Conservation (phyloP, 805 yeast genomes). For the Myxozyma monticola region DNA sequence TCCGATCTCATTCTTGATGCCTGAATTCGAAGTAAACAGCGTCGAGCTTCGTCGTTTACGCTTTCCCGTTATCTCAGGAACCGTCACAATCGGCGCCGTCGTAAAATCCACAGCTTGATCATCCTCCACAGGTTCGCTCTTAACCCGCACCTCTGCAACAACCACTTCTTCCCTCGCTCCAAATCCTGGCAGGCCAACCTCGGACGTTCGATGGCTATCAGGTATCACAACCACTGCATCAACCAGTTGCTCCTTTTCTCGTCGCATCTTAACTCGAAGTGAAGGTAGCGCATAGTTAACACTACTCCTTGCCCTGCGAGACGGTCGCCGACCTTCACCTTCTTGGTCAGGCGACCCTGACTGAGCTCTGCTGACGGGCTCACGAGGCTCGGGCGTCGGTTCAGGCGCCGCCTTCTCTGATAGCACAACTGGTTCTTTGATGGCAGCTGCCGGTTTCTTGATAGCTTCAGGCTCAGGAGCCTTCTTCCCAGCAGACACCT, state of each 20-base stretch:
- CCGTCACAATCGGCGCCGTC: neutral
- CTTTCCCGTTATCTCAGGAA: conserved; percentile 8
- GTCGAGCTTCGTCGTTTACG: conserved; percentile 6
- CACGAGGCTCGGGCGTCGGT: neutral
- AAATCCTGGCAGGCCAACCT: too few relatives aligned
- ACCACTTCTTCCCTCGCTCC: too few relatives aligned
- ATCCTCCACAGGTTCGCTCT: conserved; percentile 8
- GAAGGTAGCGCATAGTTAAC: conserved; percentile 71
- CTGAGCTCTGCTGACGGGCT: neutral
- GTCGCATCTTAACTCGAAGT: conserved; percentile 64
- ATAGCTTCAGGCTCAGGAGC: too few relatives aligned
- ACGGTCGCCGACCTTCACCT: conserved; percentile 13
- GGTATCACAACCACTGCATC: conserved; percentile 52
- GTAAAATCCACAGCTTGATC: conserved; percentile 2
- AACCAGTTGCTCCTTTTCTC: conserved; percentile 58
- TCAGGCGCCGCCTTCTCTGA: neutral
- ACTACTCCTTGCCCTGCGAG: conserved; percentile 35
- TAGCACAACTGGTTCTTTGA: neutral
- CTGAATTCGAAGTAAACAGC: too few relatives aligned
- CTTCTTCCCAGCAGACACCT: too few relatives aligned
- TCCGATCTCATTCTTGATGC: too few relatives aligned
- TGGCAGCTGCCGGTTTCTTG: neutral
- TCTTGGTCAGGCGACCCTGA: too few relatives aligned
- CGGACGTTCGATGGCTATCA: neutral
- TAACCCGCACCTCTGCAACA: conserved; percentile 3